Evolutionary conservation across 306 rosid species (phyloP).

Genomic region (Oxytropis ochrocephala): DNA sequence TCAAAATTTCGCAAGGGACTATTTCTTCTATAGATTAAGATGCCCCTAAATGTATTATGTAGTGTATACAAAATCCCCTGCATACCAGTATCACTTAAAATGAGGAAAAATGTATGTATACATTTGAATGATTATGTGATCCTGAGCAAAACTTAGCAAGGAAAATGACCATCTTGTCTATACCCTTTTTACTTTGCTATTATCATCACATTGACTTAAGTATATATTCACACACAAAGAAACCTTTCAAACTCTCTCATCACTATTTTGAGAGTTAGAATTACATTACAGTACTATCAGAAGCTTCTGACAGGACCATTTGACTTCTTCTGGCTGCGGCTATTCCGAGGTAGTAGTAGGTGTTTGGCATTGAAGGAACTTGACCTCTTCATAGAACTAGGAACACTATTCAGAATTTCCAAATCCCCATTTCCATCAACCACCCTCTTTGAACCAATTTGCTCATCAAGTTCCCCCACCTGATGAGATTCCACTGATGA

Average conservation of each 20-base stretch:
- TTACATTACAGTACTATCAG: slow-evolving; percentile 13
- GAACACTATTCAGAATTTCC: slow-evolving; percentile 19
- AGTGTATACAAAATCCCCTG: neutral
- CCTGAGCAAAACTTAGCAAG: neutral
- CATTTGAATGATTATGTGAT: neutral
- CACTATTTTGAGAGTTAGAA: slow-evolving; percentile 30
- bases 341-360: slow-evolving; percentile 21
- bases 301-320: slow-evolving; percentile 48
- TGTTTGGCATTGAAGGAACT: slow-evolving; percentile 55
- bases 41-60: neutral
- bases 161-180: neutral
- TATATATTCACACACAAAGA: neutral
- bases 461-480: neutral
- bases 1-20: neutral
- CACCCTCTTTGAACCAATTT: slow-evolving; percentile 16
- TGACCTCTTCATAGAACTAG: slow-evolving; percentile 57
- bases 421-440: slow-evolving; percentile 14
- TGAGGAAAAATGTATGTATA: neutral
- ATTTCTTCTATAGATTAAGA: neutral
- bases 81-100: neutral
- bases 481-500: slow-evolving; percentile 12
- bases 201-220: slow-evolving; percentile 4
- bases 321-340: slow-evolving; percentile 33
- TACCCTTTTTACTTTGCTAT: neutral
- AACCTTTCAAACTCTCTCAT: slow-evolving; percentile 23